A percentile compares a stretch with the other conserved stretches of the same genome.
These are phyloP conservation scores for Pseudonitzschia multiseries DNA, from an alignment of 108 stramenopile species.

Conservation along the genomic window DNA sequence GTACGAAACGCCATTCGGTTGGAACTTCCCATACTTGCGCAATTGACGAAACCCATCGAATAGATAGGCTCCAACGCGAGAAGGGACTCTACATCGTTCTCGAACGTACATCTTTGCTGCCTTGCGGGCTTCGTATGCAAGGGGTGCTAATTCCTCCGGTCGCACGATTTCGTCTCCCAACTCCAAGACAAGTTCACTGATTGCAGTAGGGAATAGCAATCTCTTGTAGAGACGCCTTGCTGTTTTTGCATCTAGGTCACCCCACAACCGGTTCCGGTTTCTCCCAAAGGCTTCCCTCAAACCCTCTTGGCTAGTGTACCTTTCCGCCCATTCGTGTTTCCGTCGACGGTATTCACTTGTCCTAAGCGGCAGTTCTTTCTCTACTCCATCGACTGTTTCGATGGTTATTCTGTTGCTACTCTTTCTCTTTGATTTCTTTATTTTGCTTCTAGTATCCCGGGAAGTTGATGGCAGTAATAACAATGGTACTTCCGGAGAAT, in stretches of 20 bases:
- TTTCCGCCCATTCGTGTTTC: slow-evolving; percentile 69
- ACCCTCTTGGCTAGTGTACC: slow-evolving; percentile 66
- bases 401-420: slow-evolving; percentile 2
- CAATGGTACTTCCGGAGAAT: background rate
- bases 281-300: slow-evolving; percentile 69
- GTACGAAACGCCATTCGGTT: slow-evolving; percentile 79
- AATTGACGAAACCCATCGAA: slow-evolving; percentile 89
- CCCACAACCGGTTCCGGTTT: slow-evolving; percentile 80
- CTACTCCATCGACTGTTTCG: background rate
- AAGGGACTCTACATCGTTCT: slow-evolving; percentile 80
- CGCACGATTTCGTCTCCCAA: slow-evolving; percentile 24
- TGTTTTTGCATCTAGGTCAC: slow-evolving; percentile 74
- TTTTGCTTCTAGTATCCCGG: background rate
- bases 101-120: slow-evolving; percentile 91
- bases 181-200: slow-evolving; percentile 55
- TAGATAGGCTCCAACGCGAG: slow-evolving; percentile 65
- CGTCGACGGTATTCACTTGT: slow-evolving; percentile 55
- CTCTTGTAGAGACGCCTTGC: slow-evolving; percentile 80
- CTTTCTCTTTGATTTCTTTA: background rate
- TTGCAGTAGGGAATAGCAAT: slow-evolving; percentile 67
- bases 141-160: slow-evolving; percentile 77
- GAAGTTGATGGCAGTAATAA: background rate
- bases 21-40: slow-evolving; percentile 80
- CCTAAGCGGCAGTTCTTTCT: background rate
- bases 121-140: slow-evolving; percentile 85